These are phyloP conservation scores for Bonia amplexicaulis DNA, from an alignment of 176 grass and related monocot species.

Conservation along the genomic window DNA sequence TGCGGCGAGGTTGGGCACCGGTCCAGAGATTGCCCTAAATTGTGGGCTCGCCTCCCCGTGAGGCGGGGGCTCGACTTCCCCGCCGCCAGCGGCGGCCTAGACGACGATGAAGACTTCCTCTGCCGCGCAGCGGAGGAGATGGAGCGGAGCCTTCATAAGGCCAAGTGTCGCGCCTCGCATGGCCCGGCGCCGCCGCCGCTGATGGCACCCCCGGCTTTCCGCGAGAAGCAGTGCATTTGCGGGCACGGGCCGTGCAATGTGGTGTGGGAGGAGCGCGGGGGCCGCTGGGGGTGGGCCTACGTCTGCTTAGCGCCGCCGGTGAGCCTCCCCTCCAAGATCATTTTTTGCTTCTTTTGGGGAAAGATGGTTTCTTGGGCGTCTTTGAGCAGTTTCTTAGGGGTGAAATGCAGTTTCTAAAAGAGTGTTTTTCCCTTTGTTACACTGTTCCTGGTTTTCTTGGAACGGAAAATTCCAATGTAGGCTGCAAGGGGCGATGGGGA, in stretches of 20 bases:
- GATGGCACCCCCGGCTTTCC: not conserved
- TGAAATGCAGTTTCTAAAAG: not conserved
- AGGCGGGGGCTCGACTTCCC: constrained; percentile 34
- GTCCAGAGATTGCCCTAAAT: not conserved
- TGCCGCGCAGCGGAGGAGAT: constrained; percentile 1
- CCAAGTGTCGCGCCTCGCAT: not conserved
- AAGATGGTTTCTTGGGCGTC: not conserved
- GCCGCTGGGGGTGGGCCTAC: not conserved
- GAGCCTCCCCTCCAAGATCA: not conserved
- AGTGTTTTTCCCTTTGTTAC: not conserved
- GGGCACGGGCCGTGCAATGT: constrained; percentile 17
- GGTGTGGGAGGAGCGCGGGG: not conserved
- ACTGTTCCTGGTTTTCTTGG: not conserved
- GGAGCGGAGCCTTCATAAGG: constrained; percentile 9
- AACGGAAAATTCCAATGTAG: not conserved
- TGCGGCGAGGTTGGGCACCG: constrained; percentile 17
- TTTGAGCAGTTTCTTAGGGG: not conserved
- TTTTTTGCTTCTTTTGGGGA: not conserved
- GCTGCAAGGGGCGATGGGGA: not conserved
- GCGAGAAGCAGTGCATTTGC: constrained; percentile 20
- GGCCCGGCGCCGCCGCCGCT: not conserved
- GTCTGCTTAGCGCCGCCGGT: constrained; percentile 28
- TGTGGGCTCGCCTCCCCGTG: not conserved
- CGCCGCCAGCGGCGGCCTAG: not conserved
- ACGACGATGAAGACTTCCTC: not conserved